These are phyloP conservation scores for Colletotrichum trifolii DNA, from an alignment of 2,329 filamentous ascomycete species.

Conservation along the genomic window DNA sequence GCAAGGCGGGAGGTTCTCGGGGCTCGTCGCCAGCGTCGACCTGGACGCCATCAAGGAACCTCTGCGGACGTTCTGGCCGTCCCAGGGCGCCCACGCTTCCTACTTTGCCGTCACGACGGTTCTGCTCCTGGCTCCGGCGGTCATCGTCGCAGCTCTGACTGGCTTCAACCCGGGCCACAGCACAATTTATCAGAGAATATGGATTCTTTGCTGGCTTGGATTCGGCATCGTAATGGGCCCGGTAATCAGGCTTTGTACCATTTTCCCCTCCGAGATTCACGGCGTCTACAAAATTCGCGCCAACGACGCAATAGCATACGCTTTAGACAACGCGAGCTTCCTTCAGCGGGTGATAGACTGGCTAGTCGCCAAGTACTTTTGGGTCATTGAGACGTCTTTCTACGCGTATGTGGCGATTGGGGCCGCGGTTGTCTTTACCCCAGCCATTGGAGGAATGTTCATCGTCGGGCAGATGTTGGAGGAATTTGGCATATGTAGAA, in stretches of 20 bases:
- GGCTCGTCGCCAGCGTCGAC: conserved; percentile 30
- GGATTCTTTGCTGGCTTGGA: conserved; percentile 23
- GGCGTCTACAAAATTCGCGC: conserved; percentile 30
- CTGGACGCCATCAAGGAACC: conserved; percentile 28
- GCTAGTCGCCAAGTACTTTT: conserved; percentile 33
- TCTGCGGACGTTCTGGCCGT: conserved; percentile 28
- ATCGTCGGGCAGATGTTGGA: conserved; percentile 27
- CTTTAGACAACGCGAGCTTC: conserved; percentile 22
- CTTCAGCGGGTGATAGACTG: conserved; percentile 32
- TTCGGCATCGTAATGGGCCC: conserved; percentile 28
- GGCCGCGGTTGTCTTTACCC: conserved; percentile 20
- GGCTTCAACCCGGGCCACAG: conserved; percentile 21
- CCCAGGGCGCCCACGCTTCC: conserved; percentile 13
- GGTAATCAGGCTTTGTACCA: conserved; percentile 12
- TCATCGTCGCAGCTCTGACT: conserved; percentile 23
- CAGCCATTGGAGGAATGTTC: conserved; percentile 31
- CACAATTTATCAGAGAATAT: conserved; percentile 15
- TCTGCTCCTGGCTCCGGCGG: conserved; percentile 1
- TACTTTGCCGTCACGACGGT: conserved; percentile 27
- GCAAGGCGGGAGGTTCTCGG: conserved; percentile 24
- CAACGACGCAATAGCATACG: conserved; percentile 32
- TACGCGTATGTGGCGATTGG: conserved; percentile 18
- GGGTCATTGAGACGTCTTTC: conserved; percentile 25
- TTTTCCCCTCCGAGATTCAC: conserved; percentile 26
- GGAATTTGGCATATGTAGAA: conserved; percentile 27